Evolutionary conservation across 352 stramenopile species (phyloP).

Genomic region (Phytopythium kandeliae): DNA sequence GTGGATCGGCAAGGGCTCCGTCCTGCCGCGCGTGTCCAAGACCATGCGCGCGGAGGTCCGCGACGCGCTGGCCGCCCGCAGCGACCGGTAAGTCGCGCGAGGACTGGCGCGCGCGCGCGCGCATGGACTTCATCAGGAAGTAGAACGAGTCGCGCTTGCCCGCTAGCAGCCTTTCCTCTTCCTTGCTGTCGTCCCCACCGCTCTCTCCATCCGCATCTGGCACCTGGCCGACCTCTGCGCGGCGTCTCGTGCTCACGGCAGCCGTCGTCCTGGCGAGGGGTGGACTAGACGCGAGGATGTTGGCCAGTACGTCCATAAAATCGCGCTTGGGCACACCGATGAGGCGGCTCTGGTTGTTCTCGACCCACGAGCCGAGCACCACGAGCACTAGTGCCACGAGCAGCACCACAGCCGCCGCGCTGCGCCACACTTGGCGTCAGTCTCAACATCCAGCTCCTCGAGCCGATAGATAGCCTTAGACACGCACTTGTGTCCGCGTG

Average conservation of each 20-base stretch:
- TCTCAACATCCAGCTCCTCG: not conserved
- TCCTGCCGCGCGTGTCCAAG: conserved; percentile 77
- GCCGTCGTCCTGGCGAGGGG: not conserved
- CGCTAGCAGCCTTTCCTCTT: conserved; percentile 22
- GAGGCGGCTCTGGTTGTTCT: conserved; percentile 71
- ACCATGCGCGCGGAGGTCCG: conserved; percentile 50
- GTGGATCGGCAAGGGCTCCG: conserved; percentile 64
- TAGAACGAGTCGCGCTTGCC: conserved; percentile 78
- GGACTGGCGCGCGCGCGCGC: conserved; percentile 11
- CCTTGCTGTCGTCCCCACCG: conserved; percentile 8
- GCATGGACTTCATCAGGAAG: conserved; percentile 62
- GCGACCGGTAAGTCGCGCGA: not conserved
- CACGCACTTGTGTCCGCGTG: conserved; percentile 38
- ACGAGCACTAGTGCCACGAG: conserved; percentile 44
- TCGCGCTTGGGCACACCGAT: conserved; percentile 56
- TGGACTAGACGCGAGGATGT: conserved; percentile 50
- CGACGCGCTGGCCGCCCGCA: conserved; percentile 21
- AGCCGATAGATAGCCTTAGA: not conserved
- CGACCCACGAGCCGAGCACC: conserved; percentile 57
- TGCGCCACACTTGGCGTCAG: conserved; percentile 8
- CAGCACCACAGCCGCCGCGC: conserved; percentile 34
- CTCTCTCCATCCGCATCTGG: not conserved
- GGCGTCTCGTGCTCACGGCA: not conserved
- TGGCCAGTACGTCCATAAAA: conserved; percentile 54
- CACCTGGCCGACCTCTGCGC: not conserved